These are phyloP conservation scores for Pascua guehoae DNA, from an alignment of 1,284 basidiomycete species.

Conservation along the genomic window DNA sequence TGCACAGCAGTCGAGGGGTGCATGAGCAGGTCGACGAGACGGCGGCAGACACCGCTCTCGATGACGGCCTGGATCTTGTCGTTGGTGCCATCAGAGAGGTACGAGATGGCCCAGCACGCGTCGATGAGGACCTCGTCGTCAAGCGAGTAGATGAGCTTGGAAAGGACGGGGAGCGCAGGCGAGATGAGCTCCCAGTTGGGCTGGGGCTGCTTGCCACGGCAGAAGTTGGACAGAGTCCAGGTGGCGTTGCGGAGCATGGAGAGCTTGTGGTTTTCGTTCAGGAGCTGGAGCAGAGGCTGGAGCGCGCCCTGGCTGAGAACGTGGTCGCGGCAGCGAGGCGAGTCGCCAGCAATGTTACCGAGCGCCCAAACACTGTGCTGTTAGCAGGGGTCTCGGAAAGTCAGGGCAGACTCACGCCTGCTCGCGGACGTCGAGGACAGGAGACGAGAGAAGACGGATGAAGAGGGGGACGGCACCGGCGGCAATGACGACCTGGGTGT, in stretches of 20 bases:
- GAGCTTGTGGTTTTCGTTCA: conserved; percentile 73
- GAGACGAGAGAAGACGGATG: conserved; percentile 82
- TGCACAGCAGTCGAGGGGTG: conserved; percentile 98
- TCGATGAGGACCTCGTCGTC: conserved; percentile 99
- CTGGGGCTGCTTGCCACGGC: conserved; percentile 91
- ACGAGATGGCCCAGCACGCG: conserved; percentile 99
- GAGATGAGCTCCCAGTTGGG: conserved; percentile 94
- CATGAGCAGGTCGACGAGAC: conserved; percentile 96
- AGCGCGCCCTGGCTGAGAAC: conserved; percentile 58
- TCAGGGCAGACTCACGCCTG: conserved; percentile 59
- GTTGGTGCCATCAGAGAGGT: conserved; percentile 97
- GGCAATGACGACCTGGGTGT: conserved; percentile 96
- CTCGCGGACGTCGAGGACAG: conserved; percentile 86
- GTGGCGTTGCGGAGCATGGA: conserved; percentile 97
- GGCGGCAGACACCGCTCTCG: conserved; percentile 94
- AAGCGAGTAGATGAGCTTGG: conserved; percentile 97
- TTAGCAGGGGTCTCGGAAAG: conserved; percentile 5
- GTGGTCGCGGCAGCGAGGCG: conserved; percentile 87
- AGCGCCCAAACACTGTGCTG: conserved; percentile 74
- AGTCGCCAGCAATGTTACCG: conserved; percentile 94
- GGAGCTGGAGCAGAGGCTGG: conserved; percentile 53
- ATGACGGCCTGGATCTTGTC: conserved; percentile 99
- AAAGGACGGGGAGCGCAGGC: conserved; percentile 90
- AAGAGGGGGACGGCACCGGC: conserved; percentile 96
- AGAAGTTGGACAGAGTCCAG: conserved; percentile 98